phyloP scores from a whole-genome alignment of 139 green algal genomes.

The Chlamydomonas incerta region DNA sequence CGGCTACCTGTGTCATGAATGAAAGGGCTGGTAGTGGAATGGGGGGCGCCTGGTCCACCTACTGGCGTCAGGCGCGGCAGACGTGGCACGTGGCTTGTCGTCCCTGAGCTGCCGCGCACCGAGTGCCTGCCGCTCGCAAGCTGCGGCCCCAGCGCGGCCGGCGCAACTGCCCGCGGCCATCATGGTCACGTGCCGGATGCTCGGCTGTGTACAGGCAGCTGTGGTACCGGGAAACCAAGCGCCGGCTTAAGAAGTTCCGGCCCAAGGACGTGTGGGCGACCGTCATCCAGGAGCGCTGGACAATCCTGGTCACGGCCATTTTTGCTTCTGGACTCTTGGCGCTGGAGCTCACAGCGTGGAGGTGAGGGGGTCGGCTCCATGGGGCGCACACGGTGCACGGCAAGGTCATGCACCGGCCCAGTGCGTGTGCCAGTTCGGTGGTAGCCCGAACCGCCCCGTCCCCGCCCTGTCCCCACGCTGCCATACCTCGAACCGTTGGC shows the following conservation, averaged over 20 bases:
- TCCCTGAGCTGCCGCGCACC: no score
- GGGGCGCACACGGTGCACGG: no score
- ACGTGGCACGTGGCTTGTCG: no score
- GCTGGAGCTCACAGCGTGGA: conserved; percentile 9
- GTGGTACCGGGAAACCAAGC: conserved; percentile 15
- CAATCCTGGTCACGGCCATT: neutral
- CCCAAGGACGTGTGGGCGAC: conserved; percentile 20
- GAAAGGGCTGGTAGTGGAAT: no score
- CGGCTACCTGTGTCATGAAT: no score
- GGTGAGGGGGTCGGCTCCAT: neutral
- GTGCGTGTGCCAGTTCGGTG: neutral
- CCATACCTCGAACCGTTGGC: neutral
- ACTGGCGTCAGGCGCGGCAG: no score
- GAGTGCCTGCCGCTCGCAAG: neutral
- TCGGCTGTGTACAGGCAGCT: neutral
- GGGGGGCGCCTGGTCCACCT: no score
- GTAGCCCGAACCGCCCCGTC: neutral
- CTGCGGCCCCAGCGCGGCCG: neutral
- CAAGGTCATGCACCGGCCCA: no score
- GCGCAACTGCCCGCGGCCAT: neutral
- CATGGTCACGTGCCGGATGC: no score
- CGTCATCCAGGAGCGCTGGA: conserved; percentile 2
- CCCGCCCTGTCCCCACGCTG: neutral
- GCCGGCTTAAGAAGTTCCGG: neutral
- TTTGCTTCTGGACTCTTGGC: neutral